A percentile compares a stretch with the other conserved stretches of the same genome.
Evolutionary conservation across 176 grass and related monocot genomes (phyloP).

Genomic region (Triticum turgidum): DNA sequence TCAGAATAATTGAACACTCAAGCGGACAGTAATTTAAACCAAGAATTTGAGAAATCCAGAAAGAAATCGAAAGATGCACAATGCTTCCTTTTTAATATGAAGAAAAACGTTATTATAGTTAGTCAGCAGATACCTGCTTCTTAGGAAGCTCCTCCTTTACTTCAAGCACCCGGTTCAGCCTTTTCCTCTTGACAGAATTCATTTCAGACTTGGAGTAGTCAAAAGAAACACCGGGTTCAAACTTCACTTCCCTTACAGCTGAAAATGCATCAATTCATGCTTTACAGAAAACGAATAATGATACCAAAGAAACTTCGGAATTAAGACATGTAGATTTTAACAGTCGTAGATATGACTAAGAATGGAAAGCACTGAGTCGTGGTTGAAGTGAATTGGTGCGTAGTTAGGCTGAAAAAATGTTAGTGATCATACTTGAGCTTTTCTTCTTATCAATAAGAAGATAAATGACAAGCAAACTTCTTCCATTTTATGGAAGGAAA

Average conservation of each 20-base stretch:
- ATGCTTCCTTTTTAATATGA: not conserved
- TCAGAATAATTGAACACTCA: not conserved
- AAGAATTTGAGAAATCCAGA: not conserved
- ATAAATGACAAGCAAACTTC: not conserved
- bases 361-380: not conserved
- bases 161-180: slow-evolving; percentile 33
- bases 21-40: not conserved
- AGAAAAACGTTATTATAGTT: not conserved
- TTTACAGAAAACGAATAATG: not conserved
- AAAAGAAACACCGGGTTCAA: slow-evolving; percentile 20
- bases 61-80: not conserved
- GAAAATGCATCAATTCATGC: slow-evolving; percentile 16
- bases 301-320: not conserved
- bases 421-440: not conserved
- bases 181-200: slow-evolving; percentile 43
- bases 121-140: slow-evolving; percentile 31
- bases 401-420: not conserved
- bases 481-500: not conserved
- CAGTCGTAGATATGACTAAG: not conserved
- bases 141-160: slow-evolving; percentile 16
- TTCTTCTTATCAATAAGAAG: not conserved
- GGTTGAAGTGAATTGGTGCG: not conserved
- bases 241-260: slow-evolving; percentile 31
- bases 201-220: slow-evolving; percentile 2
- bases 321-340: not conserved